phyloP scores from a whole-genome alignment of 805 yeast species.

The Metschnikowia dekortorum region DNA sequence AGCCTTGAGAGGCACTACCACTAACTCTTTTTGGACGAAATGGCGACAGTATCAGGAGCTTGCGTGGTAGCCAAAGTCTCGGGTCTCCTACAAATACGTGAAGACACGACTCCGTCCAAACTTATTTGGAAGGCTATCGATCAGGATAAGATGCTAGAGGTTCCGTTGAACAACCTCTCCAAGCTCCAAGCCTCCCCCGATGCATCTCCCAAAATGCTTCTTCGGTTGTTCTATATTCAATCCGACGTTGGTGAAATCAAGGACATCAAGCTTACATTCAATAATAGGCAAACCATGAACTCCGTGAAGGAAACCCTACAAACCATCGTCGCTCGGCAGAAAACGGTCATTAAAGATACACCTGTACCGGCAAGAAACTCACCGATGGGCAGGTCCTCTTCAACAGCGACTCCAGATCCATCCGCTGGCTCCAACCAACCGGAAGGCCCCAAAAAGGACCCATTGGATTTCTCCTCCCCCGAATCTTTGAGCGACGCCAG shows the following conservation, averaged over 20 bases:
- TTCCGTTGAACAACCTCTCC: slow-evolving; percentile 33
- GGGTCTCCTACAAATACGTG: slow-evolving; percentile 53
- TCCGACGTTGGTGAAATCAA: slow-evolving; percentile 29
- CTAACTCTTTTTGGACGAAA: slow-evolving; percentile 1
- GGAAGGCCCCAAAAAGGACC: slow-evolving; percentile 9
- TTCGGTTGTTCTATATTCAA: slow-evolving; percentile 49
- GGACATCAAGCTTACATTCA: slow-evolving; percentile 52
- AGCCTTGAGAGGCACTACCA: background rate
- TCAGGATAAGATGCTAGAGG: slow-evolving; percentile 28
- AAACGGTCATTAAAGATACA: slow-evolving; percentile 45
- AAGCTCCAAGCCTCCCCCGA: slow-evolving; percentile 69
- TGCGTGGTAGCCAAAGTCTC: slow-evolving; percentile 51
- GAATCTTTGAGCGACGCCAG: slow-evolving; percentile 37
- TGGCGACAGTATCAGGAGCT: slow-evolving; percentile 42
- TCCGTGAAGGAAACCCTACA: slow-evolving; percentile 63
- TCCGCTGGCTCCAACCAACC: background rate
- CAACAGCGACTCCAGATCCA: slow-evolving; percentile 21
- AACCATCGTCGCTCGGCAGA: slow-evolving; percentile 62
- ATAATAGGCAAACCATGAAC: slow-evolving; percentile 72
- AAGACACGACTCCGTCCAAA: slow-evolving; percentile 53
- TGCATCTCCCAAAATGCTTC: slow-evolving; percentile 59
- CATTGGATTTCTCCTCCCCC: slow-evolving; percentile 20
- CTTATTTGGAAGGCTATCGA: slow-evolving; percentile 59
- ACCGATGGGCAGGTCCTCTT: slow-evolving; percentile 9
- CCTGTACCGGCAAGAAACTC: slow-evolving; percentile 7